A percentile compares a stretch with the other conserved stretches of the same genome.
Evolutionary conservation across 345 rosid species (phyloP).

Genomic region (Ricinus communis): DNA sequence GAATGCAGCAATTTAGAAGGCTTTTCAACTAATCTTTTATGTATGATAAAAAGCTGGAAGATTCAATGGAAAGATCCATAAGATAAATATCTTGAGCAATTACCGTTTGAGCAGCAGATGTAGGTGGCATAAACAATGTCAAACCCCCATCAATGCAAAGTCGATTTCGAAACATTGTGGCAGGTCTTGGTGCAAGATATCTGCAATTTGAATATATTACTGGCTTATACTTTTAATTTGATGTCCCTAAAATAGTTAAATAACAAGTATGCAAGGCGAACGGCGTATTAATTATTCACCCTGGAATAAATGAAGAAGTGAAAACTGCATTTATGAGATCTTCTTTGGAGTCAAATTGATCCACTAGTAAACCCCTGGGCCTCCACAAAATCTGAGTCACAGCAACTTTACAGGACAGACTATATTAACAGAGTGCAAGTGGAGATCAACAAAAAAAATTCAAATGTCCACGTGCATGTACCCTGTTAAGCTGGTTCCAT

Average conservation of each 20-base stretch:
- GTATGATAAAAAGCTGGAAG: not conserved
- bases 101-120: slow-evolving; percentile 89
- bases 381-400: slow-evolving; percentile 93
- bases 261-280: not conserved
- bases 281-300: slow-evolving; percentile 41
- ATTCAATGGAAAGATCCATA: not conserved
- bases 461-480: slow-evolving; percentile 9
- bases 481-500: not conserved
- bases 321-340: slow-evolving; percentile 85
- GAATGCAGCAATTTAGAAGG: not conserved
- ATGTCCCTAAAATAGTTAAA: slow-evolving; percentile 2
- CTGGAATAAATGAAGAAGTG: slow-evolving; percentile 91
- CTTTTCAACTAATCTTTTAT: not conserved
- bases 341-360: slow-evolving; percentile 90
- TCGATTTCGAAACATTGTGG: slow-evolving; percentile 78
- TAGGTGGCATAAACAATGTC: slow-evolving; percentile 95
- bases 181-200: slow-evolving; percentile 93
- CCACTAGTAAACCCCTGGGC: slow-evolving; percentile 88
- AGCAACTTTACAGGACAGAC: slow-evolving; percentile 60
- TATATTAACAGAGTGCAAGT: slow-evolving; percentile 9
- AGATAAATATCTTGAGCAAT: slow-evolving; percentile 16
- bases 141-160: slow-evolving; percentile 94
- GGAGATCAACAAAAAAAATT: not conserved
- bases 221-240: slow-evolving; percentile 13
- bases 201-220: slow-evolving; percentile 67